Evolutionary conservation across 305 asterid genomes (phyloP).

Genomic region (Fraxinus latifolia): DNA sequence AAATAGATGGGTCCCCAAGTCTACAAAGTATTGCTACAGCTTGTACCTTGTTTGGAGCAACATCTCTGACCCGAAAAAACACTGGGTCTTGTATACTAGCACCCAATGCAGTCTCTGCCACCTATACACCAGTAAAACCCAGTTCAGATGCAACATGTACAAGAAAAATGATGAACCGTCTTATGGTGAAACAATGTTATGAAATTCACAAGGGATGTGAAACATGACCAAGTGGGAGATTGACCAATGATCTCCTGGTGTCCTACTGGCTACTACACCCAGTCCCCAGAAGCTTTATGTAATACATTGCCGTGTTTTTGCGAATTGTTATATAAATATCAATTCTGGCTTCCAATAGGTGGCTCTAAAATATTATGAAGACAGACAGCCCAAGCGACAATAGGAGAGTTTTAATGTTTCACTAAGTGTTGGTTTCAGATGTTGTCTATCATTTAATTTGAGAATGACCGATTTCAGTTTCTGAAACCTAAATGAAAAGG

Average conservation of each 20-base stretch:
- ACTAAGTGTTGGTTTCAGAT: background rate
- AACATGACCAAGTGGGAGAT: background rate
- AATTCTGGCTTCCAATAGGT: background rate
- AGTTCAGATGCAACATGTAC: slow-evolving; percentile 18
- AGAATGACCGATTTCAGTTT: background rate
- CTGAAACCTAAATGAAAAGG: background rate
- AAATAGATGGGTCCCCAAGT: background rate
- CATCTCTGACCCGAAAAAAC: slow-evolving; percentile 78
- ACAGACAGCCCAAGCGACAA: background rate
- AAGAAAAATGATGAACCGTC: background rate
- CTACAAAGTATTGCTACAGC: background rate
- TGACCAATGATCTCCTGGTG: background rate
- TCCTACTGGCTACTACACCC: background rate
- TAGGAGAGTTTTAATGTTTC: background rate
- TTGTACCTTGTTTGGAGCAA: slow-evolving; percentile 90
- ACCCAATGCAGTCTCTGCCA: slow-evolving; percentile 70
- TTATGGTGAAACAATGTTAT: background rate
- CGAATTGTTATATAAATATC: background rate
- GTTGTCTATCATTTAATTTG: background rate
- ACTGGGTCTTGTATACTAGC: slow-evolving; percentile 53
- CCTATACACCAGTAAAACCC: slow-evolving; percentile 35
- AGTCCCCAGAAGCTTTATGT: background rate
- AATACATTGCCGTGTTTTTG: background rate
- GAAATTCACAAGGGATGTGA: background rate
- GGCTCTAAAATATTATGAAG: background rate